Conservation (phyloP, 129 eudicot species). For the Silybum marianum region DNA sequence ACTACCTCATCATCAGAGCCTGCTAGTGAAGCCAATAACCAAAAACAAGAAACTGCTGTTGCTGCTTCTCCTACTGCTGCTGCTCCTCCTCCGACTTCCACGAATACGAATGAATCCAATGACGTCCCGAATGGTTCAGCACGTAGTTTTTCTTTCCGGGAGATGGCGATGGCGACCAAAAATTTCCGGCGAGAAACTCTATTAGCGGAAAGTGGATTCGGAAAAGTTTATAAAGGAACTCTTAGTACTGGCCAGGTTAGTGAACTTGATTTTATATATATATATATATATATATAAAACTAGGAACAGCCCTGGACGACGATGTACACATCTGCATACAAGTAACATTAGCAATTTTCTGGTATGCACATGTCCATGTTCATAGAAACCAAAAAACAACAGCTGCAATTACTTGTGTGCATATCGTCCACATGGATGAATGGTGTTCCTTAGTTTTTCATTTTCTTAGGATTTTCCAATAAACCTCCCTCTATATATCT, state of each 20-base stretch:
- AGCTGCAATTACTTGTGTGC: too few relatives aligned
- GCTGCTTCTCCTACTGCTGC: neutral
- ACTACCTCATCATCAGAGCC: conserved; percentile 18
- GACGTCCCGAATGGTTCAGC: conserved; percentile 27
- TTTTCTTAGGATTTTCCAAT: too few relatives aligned
- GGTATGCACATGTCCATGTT: too few relatives aligned
- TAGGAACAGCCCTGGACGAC: too few relatives aligned
- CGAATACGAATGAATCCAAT: conserved; percentile 17
- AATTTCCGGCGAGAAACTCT: conserved; percentile 67
- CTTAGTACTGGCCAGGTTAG: conserved; percentile 60
- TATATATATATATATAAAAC: too few relatives aligned
- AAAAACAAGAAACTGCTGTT: conserved; percentile 15
- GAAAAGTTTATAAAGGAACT: conserved; percentile 66
- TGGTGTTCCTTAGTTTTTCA: too few relatives aligned
- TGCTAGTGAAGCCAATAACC: conserved; percentile 15
- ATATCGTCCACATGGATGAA: too few relatives aligned
- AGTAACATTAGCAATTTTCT: too few relatives aligned
- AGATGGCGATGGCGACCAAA: conserved; percentile 70
- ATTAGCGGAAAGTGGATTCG: conserved; percentile 69
- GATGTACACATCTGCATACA: too few relatives aligned
- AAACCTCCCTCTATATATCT: too few relatives aligned
- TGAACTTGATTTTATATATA: neutral
- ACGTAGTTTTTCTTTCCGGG: conserved; percentile 56
- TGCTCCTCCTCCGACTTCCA: neutral
- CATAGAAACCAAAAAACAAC: too few relatives aligned